Percentiles rank a stretch among this genome's conserved stretches.
phyloP scores from a whole-genome alignment of 2,329 filamentous ascomycete genomes.

The Xylaria sp. region DNA sequence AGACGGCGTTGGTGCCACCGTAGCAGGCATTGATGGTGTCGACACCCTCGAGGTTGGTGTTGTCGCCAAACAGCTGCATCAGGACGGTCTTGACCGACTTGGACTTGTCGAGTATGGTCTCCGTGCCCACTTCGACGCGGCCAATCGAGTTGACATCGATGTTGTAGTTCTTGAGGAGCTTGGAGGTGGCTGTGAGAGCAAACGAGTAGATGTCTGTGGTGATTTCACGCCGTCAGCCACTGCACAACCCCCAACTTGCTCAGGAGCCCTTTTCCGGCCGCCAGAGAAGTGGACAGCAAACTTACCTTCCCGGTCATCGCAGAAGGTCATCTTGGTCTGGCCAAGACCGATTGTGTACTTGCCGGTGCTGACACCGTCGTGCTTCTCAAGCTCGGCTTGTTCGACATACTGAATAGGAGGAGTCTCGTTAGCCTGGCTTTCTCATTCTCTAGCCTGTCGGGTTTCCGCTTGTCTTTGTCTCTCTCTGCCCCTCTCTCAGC shows the following conservation, averaged over 20 bases:
- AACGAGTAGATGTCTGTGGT: constrained; percentile 85
- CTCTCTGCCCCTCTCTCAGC: too few species aligned
- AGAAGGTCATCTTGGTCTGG: constrained; percentile 93
- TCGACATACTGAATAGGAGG: constrained; percentile 75
- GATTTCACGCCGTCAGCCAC: constrained; percentile 19
- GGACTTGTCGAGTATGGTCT: constrained; percentile 88
- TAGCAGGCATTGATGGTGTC: constrained; percentile 89
- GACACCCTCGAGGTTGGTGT: constrained; percentile 85
- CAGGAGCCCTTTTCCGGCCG: background rate
- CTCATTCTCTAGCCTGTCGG: background rate
- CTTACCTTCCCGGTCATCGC: constrained; percentile 87
- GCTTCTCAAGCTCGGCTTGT: constrained; percentile 84
- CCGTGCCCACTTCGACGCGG: constrained; percentile 85
- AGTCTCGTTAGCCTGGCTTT: constrained; percentile 38
- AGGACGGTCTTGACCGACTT: constrained; percentile 90
- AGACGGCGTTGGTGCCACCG: constrained; percentile 84
- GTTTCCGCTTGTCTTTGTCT: background rate
- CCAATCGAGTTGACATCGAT: constrained; percentile 82
- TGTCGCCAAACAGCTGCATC: constrained; percentile 87
- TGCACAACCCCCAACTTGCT: background rate
- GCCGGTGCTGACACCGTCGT: constrained; percentile 82
- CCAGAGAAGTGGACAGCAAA: constrained; percentile 33
- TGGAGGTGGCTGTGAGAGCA: constrained; percentile 79
- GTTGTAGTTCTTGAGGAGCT: constrained; percentile 83
- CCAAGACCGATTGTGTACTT: constrained; percentile 94